Base-by-base conservation (phyloP, 192 early-diverging fungal species). In the Backusella circina region DNA sequence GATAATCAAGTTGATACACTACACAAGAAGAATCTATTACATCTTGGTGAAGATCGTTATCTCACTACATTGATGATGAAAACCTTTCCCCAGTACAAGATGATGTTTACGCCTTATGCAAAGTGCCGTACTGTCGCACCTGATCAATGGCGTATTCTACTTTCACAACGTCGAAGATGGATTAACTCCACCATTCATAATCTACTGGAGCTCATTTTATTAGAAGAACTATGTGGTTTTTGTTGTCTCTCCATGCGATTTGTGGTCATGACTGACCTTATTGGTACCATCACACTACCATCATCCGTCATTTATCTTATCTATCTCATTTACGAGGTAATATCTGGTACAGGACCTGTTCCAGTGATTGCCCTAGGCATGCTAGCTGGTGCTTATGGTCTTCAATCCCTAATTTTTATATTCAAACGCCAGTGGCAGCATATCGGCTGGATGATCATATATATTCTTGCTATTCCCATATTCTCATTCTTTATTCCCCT, bases 171-270 rank as follows among this genome's bases (percentile, higher is more conserved):
- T 74, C 94, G 98, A 83, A 91, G 98, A 78, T 99, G 98, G 98
- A 99, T 99, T 80, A 99, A 99, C 85, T 98, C 97, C 31, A 99
- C 98, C 2, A 93, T 99, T 26, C 98, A 99, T 88, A 99, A 99
- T 80, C 84, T 98, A 76, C 88, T 98, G 68, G 98, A 99, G 80
- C 86, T 99, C 39, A 77, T 96, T 32, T 90, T 95, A 74, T 82
- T 99, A 71, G 93, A 93, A 7, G 95, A 98, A 72, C 90, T 99
- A 51, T 99, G 98, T 76, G 97, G 98, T 10, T 96, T 95, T 86
- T 92, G 96, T 79, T 96, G 95, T 84, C 95, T 97, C 83, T 97
- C 95, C 37, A 96, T 99, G 94, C 92, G 96, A 3, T 95, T 99
- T 77, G 93, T 99, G 33, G 95, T 99, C 50, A 95, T 97, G 81